A percentile compares a stretch with the other conserved stretches of the same genome.
Evolutionary conservation across 208 protist species (phyloP).

Genomic region (Entamoeba invadens): DNA sequence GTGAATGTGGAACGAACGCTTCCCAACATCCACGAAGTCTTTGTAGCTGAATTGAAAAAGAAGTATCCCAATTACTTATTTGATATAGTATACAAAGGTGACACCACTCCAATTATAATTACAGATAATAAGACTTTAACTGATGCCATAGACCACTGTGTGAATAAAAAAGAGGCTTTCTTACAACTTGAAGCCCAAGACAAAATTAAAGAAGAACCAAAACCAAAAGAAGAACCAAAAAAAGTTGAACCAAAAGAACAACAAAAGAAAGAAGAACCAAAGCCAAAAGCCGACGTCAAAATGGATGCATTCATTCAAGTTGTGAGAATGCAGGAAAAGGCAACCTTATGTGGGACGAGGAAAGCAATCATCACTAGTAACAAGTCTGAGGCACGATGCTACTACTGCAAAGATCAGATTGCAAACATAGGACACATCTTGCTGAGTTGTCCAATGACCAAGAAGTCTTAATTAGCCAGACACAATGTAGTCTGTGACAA

Average conservation of each 20-base stretch:
- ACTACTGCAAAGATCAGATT: background rate
- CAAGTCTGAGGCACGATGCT: background rate
- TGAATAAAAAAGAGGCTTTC: background rate
- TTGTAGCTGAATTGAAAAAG: background rate
- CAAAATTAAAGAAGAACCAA: background rate
- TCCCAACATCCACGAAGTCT: background rate
- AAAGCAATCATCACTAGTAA: background rate
- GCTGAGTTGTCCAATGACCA: background rate
- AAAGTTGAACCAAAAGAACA: no score
- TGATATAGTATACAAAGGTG: background rate
- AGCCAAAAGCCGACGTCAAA: no score
- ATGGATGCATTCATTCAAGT: background rate
- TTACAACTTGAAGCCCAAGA: background rate
- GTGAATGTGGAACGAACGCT: background rate
- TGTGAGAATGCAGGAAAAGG: background rate
- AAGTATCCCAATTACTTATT: background rate
- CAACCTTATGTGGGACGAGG: background rate
- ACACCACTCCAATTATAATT: background rate
- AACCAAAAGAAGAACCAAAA: background rate
- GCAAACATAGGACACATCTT: background rate
- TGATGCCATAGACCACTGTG: background rate
- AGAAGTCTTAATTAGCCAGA: background rate
- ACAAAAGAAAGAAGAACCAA: no score
- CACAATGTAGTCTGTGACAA: background rate
- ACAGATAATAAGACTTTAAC: background rate